Percentiles rank a stretch among this genome's conserved stretches.
Evolutionary conservation across 768 basidiomycete species (phyloP).

Genomic region (Agaricus subrufescens): DNA sequence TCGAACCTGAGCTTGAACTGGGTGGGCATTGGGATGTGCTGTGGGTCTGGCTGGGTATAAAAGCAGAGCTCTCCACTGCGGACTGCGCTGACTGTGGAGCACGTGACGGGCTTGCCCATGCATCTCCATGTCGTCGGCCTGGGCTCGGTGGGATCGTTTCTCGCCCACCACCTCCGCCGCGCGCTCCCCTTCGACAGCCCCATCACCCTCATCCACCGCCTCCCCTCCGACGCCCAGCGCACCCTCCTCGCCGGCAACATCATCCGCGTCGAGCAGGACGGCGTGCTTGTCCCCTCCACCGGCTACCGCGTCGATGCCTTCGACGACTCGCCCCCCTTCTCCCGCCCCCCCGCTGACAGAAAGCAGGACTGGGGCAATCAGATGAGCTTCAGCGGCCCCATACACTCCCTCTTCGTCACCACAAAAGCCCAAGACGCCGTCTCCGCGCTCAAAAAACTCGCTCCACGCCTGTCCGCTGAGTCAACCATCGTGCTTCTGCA

Average conservation of each 20-base stretch:
- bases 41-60: conserved; percentile 10
- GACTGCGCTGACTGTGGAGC: conserved; percentile 21
- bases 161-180: conserved; percentile 75
- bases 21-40: conserved; percentile 34
- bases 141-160: conserved; percentile 77
- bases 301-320: conserved; percentile 52
- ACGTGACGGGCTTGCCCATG: conserved; percentile 35
- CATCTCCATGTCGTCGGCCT: conserved; percentile 75
- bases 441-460: conserved; percentile 50
- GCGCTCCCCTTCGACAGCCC: conserved; percentile 44
- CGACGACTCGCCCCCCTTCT: conserved; percentile 11
- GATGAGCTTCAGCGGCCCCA: conserved; percentile 23
- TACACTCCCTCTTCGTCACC: conserved; percentile 78
- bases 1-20: conserved; percentile 65
- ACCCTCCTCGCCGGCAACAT: conserved; percentile 26
- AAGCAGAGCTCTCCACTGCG: conserved; percentile 36
- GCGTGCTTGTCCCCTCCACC: conserved; percentile 32
- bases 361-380: conserved; percentile 1
- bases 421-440: conserved; percentile 72
- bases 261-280: conserved; percentile 47
- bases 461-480: conserved; percentile 54
- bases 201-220: conserved; percentile 70
- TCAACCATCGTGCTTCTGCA: conserved; percentile 91
- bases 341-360: neutral
- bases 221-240: conserved; percentile 28